Evolutionary conservation across 345 rosid species (phyloP).

Genomic region (Firmiana major): DNA sequence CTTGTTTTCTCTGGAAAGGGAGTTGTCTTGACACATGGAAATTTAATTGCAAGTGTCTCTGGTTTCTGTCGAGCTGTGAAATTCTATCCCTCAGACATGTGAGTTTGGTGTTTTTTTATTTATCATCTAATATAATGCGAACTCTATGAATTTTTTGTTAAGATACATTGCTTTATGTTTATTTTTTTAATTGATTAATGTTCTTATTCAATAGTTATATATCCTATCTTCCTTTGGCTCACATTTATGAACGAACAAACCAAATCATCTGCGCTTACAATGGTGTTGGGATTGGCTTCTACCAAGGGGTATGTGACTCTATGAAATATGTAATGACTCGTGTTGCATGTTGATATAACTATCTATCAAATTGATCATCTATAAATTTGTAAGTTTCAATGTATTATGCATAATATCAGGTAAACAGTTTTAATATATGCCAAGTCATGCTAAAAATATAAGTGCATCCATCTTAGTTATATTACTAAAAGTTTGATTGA

Average conservation of each 20-base stretch:
- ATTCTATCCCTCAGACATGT: conserved; percentile 69
- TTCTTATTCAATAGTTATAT: conserved; percentile 50
- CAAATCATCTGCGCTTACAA: conserved; percentile 55
- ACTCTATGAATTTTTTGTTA: background rate
- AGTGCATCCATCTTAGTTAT: background rate
- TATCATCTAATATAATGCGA: conserved; percentile 8
- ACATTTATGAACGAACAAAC: conserved; percentile 77
- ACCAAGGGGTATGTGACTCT: conserved; percentile 71
- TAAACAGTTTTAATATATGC: background rate
- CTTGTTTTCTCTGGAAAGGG: conserved; percentile 46
- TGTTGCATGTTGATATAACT: background rate
- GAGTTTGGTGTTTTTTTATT: conserved; percentile 31
- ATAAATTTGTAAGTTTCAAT: background rate
- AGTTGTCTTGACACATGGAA: conserved; percentile 74
- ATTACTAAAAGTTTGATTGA: background rate
- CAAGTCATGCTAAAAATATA: background rate
- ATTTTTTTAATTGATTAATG: background rate
- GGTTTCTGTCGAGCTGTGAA: conserved; percentile 39
- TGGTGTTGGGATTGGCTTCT: conserved; percentile 80
- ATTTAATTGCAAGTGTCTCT: conserved; percentile 78
- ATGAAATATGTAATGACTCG: background rate
- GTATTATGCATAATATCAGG: background rate
- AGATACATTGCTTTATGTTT: conserved; percentile 5
- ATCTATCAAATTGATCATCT: background rate
- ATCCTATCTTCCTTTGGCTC: conserved; percentile 95